These are phyloP conservation scores for Penicillium goetzii DNA, from an alignment of 495 filamentous ascomycete genomes.

Conservation along the genomic window DNA sequence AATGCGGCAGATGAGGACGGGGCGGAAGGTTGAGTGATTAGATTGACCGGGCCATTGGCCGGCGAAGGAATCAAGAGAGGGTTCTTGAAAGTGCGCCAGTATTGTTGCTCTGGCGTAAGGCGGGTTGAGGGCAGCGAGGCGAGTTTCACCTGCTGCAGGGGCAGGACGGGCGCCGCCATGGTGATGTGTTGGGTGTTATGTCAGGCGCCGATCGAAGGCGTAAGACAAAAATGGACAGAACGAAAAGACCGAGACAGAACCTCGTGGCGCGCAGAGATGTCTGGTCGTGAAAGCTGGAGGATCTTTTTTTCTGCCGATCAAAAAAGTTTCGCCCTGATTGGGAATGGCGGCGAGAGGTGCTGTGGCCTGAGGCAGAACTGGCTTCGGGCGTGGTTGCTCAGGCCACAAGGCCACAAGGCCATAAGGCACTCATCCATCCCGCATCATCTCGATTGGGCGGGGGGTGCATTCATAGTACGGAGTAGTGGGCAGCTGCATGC, in stretches of 20 bases:
- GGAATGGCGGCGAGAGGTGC: conserved; percentile 29
- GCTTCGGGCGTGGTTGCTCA: not conserved
- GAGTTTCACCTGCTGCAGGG: conserved; percentile 81
- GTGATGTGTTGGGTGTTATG: conserved; percentile 19
- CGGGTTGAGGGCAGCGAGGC: conserved; percentile 57
- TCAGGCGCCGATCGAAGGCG: not conserved
- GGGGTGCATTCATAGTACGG: not conserved
- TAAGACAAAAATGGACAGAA: not conserved
- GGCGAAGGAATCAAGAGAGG: conserved; percentile 84
- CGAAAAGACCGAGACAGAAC: conserved; percentile 1
- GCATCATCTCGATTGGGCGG: not conserved
- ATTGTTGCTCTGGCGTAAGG: conserved; percentile 84
- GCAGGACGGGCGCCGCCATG: conserved; percentile 89
- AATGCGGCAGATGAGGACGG: conserved; percentile 52
- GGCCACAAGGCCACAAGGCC: not conserved
- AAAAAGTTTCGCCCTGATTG: conserved; percentile 34
- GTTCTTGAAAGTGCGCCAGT: conserved; percentile 93
- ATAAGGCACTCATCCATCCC: not conserved
- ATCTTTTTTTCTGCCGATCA: conserved; percentile 42
- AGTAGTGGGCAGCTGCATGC: not conserved
- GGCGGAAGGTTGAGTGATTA: conserved; percentile 77
- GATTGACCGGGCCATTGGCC: conserved; percentile 79
- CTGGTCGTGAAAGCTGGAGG: conserved; percentile 28
- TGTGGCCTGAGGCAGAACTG: conserved; percentile 22
- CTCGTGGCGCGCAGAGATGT: conserved; percentile 18